These are phyloP conservation scores for Botrytis tulipae DNA, from an alignment of 2,329 filamentous ascomycete genomes.

Conservation along the genomic window DNA sequence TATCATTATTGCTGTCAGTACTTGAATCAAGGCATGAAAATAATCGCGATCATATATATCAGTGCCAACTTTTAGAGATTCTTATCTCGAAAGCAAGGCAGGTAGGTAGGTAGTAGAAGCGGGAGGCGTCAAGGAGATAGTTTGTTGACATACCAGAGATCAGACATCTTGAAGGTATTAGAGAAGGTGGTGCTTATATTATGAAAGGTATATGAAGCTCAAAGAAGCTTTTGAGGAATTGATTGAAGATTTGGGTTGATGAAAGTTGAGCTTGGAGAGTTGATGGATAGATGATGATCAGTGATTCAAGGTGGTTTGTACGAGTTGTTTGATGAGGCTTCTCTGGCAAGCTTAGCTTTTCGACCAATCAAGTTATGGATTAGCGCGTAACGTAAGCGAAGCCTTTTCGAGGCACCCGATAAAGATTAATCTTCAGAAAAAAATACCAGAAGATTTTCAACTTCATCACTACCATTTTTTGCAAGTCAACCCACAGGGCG, in stretches of 20 bases:
- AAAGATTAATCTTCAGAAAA: conserved; percentile 17
- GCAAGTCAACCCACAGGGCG: conserved; percentile 46
- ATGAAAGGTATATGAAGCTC: conserved; percentile 27
- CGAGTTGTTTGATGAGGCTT: conserved; percentile 23
- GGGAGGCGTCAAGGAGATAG: conserved; percentile 25
- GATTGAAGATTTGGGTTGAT: conserved; percentile 33
- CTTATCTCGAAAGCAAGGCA: conserved; percentile 25
- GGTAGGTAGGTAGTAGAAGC: conserved; percentile 4
- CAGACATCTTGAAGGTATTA: conserved; percentile 60
- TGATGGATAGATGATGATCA: conserved; percentile 33
- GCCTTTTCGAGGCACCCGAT: neutral
- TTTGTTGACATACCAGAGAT: conserved; percentile 68
- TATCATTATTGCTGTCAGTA: conserved; percentile 53
- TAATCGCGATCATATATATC: conserved; percentile 13
- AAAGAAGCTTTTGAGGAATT: conserved; percentile 29
- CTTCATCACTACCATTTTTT: conserved; percentile 12
- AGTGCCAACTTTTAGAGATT: conserved; percentile 21
- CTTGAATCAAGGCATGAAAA: conserved; percentile 14
- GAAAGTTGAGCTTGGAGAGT: conserved; percentile 31
- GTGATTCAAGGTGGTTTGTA: conserved; percentile 25
- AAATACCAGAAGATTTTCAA: conserved; percentile 13
- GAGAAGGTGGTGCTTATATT: conserved; percentile 27
- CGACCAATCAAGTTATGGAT: conserved; percentile 19
- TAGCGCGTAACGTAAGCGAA: conserved; percentile 21
- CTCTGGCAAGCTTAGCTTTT: conserved; percentile 31